Percentiles rank a stretch among this genome's conserved stretches.
Evolutionary conservation across 1,284 basidiomycete genomes (phyloP).

Genomic region (Coniferiporia sulphurascens): DNA sequence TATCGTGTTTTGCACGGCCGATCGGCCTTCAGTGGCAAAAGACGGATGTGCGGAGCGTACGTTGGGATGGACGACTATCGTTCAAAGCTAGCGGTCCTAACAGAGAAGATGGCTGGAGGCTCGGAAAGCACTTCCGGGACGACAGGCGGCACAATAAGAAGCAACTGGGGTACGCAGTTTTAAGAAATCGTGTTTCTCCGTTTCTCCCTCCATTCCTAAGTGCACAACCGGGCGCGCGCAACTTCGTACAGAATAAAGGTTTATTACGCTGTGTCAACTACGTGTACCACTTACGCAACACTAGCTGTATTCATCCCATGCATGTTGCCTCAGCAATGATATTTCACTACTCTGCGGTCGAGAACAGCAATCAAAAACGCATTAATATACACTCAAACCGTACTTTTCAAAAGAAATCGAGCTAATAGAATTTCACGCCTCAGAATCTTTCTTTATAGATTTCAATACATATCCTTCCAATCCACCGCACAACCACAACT

Average conservation of each 20-base stretch:
- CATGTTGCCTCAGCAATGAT: no score
- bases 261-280: no score
- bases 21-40: conserved; percentile 80
- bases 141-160: conserved; percentile 21
- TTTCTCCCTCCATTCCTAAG: background rate
- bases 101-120: conserved; percentile 43
- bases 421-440: conserved; percentile 11
- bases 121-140: conserved; percentile 20
- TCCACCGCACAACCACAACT: conserved; percentile 82
- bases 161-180: conserved; percentile 16
- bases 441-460: conserved; percentile 44
- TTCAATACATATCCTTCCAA: conserved; percentile 77
- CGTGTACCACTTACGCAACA: no score
- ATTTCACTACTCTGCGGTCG: no score
- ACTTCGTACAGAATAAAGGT: background rate
- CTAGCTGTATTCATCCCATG: no score
- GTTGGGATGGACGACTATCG: conserved; percentile 87
- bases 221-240: background rate
- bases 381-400: conserved; percentile 5
- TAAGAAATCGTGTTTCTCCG: background rate
- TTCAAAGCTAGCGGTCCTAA: conserved; percentile 69
- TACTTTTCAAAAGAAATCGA: conserved; percentile 10
- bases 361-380: background rate
- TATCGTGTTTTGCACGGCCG: conserved; percentile 94
- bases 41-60: conserved; percentile 95